Evolutionary conservation across 306 rosid genomes (phyloP).

Genomic region (Dalbergia cochinchinensis): DNA sequence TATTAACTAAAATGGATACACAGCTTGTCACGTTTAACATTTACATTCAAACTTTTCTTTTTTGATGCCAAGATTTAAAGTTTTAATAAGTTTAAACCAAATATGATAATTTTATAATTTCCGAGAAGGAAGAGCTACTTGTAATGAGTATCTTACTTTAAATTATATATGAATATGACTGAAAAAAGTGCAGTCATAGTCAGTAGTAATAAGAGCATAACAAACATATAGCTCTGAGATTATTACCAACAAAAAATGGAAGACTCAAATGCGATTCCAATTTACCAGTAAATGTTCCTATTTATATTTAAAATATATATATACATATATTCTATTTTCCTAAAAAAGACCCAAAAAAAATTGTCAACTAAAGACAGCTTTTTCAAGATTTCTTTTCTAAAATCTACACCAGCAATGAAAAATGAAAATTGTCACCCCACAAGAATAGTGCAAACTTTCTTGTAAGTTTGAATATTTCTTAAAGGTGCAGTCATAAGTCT

Average conservation of each 20-base stretch:
- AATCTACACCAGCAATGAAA: neutral
- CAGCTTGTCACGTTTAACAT: neutral
- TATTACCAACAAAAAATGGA: no score
- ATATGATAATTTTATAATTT: neutral
- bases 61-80: neutral
- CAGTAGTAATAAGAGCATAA: no score
- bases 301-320: neutral
- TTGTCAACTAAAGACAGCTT: neutral
- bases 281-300: neutral
- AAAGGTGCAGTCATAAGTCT: neutral
- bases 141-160: no score
- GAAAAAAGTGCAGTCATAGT: no score
- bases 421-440: neutral
- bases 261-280: neutral
- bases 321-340: neutral
- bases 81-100: neutral
- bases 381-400: neutral
- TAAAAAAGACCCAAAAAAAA: neutral
- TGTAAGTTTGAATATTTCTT: neutral
- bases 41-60: neutral
- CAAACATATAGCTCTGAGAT: no score
- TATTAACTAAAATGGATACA: no score
- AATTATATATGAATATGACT: no score
- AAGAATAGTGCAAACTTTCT: neutral
- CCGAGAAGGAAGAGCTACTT: neutral